Conservation (phyloP, 1,284 basidiomycete genomes). For the Pseudozyma hubeiensis region DNA sequence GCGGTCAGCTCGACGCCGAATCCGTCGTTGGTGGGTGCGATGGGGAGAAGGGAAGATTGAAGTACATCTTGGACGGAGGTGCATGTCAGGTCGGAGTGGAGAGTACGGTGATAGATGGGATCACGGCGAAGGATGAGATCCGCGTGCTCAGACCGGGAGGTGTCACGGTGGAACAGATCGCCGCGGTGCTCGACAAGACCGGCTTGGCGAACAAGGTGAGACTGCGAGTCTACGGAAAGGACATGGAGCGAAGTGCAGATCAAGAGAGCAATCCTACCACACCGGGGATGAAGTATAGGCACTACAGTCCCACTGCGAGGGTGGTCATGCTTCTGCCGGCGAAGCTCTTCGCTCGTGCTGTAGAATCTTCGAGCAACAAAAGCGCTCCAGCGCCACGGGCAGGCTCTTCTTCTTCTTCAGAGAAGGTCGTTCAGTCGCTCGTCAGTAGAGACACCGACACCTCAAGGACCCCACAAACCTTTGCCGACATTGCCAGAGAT, state of each 20-base stretch:
- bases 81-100: slow-evolving; percentile 89
- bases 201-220: slow-evolving; percentile 21
- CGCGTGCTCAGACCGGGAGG: slow-evolving; percentile 92
- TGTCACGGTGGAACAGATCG: slow-evolving; percentile 83
- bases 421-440: slow-evolving; percentile 30
- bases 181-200: slow-evolving; percentile 26
- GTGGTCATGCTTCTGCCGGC: slow-evolving; percentile 54
- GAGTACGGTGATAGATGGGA: slow-evolving; percentile 92
- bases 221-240: slow-evolving; percentile 64
- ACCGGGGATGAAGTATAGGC: slow-evolving; percentile 99
- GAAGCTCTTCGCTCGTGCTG: slow-evolving; percentile 21
- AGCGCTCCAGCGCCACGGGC: not conserved
- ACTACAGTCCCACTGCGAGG: slow-evolving; percentile 82
- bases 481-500: slow-evolving; percentile 21
- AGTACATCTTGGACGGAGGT: slow-evolving; percentile 91
- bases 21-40: slow-evolving; percentile 3
- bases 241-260: slow-evolving; percentile 52
- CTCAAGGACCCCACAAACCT: slow-evolving; percentile 5
- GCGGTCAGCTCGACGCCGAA: slow-evolving; percentile 72
- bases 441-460: not conserved
- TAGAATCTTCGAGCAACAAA: slow-evolving; percentile 1
- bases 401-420: slow-evolving; percentile 5
- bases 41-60: slow-evolving; percentile 70
- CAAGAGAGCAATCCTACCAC: slow-evolving; percentile 78
- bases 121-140: slow-evolving; percentile 73